Conservation (phyloP, 2,329 filamentous ascomycete species). For the Epichloe typhina region DNA sequence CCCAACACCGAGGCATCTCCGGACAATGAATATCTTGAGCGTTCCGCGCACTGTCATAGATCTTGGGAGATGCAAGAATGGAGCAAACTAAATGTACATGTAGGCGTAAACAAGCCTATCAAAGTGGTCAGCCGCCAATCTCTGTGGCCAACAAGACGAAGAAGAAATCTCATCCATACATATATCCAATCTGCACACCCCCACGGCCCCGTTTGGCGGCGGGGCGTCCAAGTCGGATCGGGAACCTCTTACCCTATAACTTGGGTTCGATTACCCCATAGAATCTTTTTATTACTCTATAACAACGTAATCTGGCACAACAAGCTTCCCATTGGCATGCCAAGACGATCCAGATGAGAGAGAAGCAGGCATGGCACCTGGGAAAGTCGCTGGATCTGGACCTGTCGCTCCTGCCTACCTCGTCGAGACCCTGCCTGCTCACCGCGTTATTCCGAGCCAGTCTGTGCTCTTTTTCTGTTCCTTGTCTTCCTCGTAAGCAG, state of each 20-base stretch:
- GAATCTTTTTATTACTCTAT: constrained; percentile 15
- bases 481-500: neutral
- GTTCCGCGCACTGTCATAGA: neutral
- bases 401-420: neutral
- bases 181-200: neutral
- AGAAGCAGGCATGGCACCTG: neutral
- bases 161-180: neutral
- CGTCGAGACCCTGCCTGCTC: neutral
- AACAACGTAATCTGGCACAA: constrained; percentile 15
- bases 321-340: constrained; percentile 4
- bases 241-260: constrained; percentile 9
- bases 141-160: neutral
- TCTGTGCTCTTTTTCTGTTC: neutral
- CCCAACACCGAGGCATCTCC: constrained; percentile 2
- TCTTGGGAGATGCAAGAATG: neutral
- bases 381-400: too few relatives aligned
- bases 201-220: neutral
- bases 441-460: too few relatives aligned
- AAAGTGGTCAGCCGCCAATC: neutral
- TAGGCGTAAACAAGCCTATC: neutral
- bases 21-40: neutral
- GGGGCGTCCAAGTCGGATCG: constrained; percentile 1
- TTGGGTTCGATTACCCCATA: constrained; percentile 9
- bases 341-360: neutral
- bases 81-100: neutral